Evolutionary conservation across 2,329 filamentous ascomycete genomes (phyloP), one percentile per base, ranked within the genome.

Genomic region (Venturia asperata): DNA sequence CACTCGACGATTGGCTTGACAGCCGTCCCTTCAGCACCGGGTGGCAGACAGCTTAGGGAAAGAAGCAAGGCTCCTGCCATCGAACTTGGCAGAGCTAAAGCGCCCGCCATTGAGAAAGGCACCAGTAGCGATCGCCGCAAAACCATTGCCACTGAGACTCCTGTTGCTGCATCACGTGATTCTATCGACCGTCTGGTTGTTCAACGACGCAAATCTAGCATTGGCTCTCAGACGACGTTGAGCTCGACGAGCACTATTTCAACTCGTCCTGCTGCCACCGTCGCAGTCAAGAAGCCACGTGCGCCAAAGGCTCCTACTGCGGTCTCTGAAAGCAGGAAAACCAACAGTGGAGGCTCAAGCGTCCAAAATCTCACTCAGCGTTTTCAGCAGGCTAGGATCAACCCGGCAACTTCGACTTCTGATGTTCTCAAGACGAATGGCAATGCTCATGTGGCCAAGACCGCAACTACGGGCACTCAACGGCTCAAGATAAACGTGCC

Each of bases 401-500:
- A 24, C 27, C 41, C 63, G 13, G 49, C 45, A n/a, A 60, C 27
- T 13, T 13, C 45, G 17, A 19, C 27, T 17, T 30, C n/a, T 24
- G 62, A 66, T 7, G 42, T 65, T 6, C 41, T 41, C 19, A 64
- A 56, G 41, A 41, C n/a, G 1, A 64, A 41, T 13, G 37, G 56
- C 30, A 42, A 66, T 7, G 52, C 43, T 21, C 21, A 61, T 39
- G 61, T 49, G 7, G 60, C 21, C 34, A 56, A 61, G 21, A 72
- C 86, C 34, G 77, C 39, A 15, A 41, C 82, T 0, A 77, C 79
- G 3, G 82, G 81, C 4, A 72, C 86, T 67, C 83, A 82, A 70
- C 81, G 81, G 37, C 82, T 87, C 64, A 86, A 83, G 27, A 71
- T 87, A 61, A 85, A 84, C 67, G 76, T 86, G 63, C 82, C 82